Evolutionary conservation across 257 asterid species (phyloP).

Genomic region (Ilex aquifolium): DNA sequence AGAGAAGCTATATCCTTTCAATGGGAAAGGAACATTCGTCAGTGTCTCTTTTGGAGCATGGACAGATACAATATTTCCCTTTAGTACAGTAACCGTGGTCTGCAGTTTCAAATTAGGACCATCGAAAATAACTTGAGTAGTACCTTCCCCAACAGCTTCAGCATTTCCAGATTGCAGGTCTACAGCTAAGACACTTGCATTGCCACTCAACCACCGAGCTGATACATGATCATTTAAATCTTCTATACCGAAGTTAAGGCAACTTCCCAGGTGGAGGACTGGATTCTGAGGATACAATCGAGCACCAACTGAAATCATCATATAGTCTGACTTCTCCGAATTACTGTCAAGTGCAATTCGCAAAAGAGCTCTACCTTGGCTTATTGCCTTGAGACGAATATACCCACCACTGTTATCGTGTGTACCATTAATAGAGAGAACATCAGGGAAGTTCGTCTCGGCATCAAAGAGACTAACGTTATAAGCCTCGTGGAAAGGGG

Average conservation of each 20-base stretch:
- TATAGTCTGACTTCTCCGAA: conserved; percentile 56
- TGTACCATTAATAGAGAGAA: conserved; percentile 40
- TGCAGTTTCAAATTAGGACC: conserved; percentile 44
- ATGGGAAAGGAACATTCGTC: conserved; percentile 70
- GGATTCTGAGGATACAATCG: conserved; percentile 70
- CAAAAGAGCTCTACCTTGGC: conserved; percentile 69
- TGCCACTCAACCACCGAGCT: conserved; percentile 74
- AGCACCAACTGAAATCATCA: conserved; percentile 65
- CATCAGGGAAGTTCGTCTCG: conserved; percentile 65
- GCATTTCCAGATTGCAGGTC: conserved; percentile 66
- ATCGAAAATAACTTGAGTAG: conserved; percentile 41
- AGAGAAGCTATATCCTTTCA: conserved; percentile 60
- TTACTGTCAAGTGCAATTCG: conserved; percentile 39
- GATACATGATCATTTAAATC: conserved; percentile 46
- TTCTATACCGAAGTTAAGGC: conserved; percentile 47
- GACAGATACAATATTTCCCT: conserved; percentile 40
- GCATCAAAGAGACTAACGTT: conserved; percentile 50
- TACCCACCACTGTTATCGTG: conserved; percentile 44
- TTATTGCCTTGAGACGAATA: conserved; percentile 42
- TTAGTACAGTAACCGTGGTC: conserved; percentile 56
- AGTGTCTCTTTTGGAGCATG: conserved; percentile 61
- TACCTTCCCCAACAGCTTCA: conserved; percentile 68
- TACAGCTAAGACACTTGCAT: conserved; percentile 45
- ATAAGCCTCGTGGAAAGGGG: conserved; percentile 74
- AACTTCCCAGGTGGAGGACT: conserved; percentile 47